Conservation (phyloP, 2,329 filamentous ascomycete species). For the Byssoonygena ceratinophila region DNA sequence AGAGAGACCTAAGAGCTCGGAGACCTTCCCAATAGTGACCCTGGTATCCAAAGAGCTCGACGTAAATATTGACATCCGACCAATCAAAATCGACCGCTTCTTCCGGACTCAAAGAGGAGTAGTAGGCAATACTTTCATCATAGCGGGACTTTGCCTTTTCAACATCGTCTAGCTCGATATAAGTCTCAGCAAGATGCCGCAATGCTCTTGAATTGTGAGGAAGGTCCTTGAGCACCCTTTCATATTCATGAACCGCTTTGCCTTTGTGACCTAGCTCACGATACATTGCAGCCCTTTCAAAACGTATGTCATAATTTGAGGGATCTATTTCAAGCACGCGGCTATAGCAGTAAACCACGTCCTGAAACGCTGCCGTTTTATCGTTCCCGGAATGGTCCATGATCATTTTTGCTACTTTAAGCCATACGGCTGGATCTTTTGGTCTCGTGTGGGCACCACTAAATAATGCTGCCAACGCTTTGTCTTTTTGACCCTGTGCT, state of each 20-base stretch:
- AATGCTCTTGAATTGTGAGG: conserved; percentile 47
- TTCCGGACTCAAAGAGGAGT: conserved; percentile 35
- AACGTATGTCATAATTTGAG: conserved; percentile 44
- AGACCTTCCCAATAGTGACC: conserved; percentile 57
- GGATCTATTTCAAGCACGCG: conserved; percentile 45
- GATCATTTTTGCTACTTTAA: conserved; percentile 47
- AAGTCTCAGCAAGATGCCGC: conserved; percentile 47
- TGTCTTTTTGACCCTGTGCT: conserved; percentile 46
- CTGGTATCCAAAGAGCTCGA: conserved; percentile 63
- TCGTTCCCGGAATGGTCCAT: conserved; percentile 40
- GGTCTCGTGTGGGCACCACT: conserved; percentile 49
- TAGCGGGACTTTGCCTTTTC: conserved; percentile 42
- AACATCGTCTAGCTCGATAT: conserved; percentile 43
- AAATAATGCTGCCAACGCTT: conserved; percentile 47
- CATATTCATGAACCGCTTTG: conserved; percentile 43
- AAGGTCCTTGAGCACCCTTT: conserved; percentile 44
- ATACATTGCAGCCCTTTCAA: conserved; percentile 47
- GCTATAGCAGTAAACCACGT: conserved; percentile 45
- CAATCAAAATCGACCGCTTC: conserved; percentile 49
- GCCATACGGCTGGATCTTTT: conserved; percentile 47
- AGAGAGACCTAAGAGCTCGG: conserved; percentile 56
- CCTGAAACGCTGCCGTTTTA: conserved; percentile 34
- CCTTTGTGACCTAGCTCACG: conserved; percentile 40
- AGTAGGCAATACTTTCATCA: conserved; percentile 43
- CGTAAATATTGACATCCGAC: conserved; percentile 76